These are phyloP conservation scores for Syncephalastrum racemosum DNA, from an alignment of 371 early-diverging fungal species.

Conservation along the genomic window DNA sequence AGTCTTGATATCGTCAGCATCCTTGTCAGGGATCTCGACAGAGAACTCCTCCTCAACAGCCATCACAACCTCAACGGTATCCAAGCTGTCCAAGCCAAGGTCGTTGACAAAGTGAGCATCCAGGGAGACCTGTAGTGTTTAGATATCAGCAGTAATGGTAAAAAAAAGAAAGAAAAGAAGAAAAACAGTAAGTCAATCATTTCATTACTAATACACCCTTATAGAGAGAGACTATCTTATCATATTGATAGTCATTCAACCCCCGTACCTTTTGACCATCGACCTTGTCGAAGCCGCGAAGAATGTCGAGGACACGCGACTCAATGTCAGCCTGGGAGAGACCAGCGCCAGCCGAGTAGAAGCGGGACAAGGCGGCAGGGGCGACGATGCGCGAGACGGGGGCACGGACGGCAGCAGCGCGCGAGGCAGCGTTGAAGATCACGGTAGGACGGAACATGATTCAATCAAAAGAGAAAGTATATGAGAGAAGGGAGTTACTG, in stretches of 20 bases:
- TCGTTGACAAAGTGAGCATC: constrained; percentile 90
- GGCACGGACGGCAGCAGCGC: constrained; percentile 40
- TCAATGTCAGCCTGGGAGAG: constrained; percentile 66
- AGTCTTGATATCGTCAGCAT: constrained; percentile 93
- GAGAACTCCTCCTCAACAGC: constrained; percentile 98
- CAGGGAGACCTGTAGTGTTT: constrained; percentile 86
- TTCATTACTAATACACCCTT: neutral
- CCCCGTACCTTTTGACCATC: constrained; percentile 79
- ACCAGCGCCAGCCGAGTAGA: constrained; percentile 64
- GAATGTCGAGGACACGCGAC: constrained; percentile 81
- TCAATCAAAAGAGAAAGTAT: too few species aligned
- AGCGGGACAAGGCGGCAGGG: constrained; percentile 41
- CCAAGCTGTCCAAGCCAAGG: constrained; percentile 93
- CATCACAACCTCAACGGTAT: constrained; percentile 98
- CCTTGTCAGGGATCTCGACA: constrained; percentile 96
- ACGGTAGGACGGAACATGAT: constrained; percentile 48
- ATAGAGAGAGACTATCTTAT: too few species aligned
- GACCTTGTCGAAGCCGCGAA: constrained; percentile 95
- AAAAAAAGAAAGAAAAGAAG: constrained; percentile 1
- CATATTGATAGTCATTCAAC: too few species aligned
- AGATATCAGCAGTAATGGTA: constrained; percentile 14
- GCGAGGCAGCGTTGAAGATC: constrained; percentile 54
- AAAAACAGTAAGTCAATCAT: neutral
- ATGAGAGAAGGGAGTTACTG: too few species aligned
- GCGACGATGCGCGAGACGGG: constrained; percentile 27